Evolutionary conservation across 2,329 filamentous ascomycete species (phyloP).

Genomic region (Penicillium sp.): DNA sequence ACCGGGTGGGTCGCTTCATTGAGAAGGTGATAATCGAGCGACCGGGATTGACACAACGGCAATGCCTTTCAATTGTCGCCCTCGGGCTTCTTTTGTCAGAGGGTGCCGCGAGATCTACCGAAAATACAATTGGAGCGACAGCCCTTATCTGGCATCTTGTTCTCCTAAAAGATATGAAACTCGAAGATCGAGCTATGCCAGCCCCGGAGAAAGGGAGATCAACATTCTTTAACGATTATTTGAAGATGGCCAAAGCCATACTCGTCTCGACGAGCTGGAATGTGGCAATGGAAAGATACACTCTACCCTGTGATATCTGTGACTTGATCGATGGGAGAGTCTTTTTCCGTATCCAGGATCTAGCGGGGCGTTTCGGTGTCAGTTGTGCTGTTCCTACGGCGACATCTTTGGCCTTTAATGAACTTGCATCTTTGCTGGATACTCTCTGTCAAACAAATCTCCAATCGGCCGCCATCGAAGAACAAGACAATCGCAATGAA

Average conservation of each 20-base stretch:
- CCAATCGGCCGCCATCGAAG: neutral
- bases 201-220: neutral
- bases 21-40: neutral
- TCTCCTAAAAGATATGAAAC: constrained; percentile 24
- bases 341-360: constrained; percentile 28
- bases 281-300: constrained; percentile 26
- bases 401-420: neutral
- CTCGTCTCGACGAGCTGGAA: constrained; percentile 45
- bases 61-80: neutral
- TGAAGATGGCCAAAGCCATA: constrained; percentile 39
- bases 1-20: neutral
- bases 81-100: neutral
- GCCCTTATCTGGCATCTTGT: constrained; percentile 27
- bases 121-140: constrained; percentile 4
- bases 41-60: neutral
- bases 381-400: neutral
- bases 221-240: constrained; percentile 41
- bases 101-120: neutral
- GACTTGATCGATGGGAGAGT: constrained; percentile 63
- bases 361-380: constrained; percentile 1
- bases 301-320: constrained; percentile 50
- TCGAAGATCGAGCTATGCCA: constrained; percentile 21
- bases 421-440: neutral
- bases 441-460: neutral
- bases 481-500: neutral